Percentiles rank a stretch among this genome's conserved stretches.
These are phyloP conservation scores for Draba incana DNA, from an alignment of 345 rosid species.

Conservation along the genomic window DNA sequence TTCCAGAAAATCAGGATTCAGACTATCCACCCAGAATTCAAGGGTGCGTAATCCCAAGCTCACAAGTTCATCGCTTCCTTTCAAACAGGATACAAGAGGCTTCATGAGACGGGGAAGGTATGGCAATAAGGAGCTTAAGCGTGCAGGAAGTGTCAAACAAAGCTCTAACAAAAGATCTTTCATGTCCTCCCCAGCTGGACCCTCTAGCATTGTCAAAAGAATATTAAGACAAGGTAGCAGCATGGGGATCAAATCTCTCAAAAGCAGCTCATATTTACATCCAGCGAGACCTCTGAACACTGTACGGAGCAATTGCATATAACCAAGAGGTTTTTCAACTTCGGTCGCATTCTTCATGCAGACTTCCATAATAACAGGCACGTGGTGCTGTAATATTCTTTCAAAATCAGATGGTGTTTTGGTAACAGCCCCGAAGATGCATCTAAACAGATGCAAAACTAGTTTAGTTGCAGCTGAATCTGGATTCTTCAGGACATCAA, in stretches of 20 bases:
- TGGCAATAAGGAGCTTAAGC: slow-evolving; percentile 93
- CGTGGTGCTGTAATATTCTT: slow-evolving; percentile 94
- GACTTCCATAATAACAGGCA: slow-evolving; percentile 92
- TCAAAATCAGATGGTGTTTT: slow-evolving; percentile 95
- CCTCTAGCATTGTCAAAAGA: slow-evolving; percentile 91
- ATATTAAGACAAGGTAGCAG: slow-evolving; percentile 92
- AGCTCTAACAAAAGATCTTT: slow-evolving; percentile 92
- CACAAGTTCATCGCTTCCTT: slow-evolving; percentile 89
- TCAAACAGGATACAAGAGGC: slow-evolving; percentile 90
- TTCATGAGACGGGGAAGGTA: slow-evolving; percentile 88
- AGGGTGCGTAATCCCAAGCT: slow-evolving; percentile 89
- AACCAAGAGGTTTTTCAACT: slow-evolving; percentile 93
- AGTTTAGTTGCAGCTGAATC: slow-evolving; percentile 84
- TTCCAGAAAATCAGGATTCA: slow-evolving; percentile 97
- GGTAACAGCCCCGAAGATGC: slow-evolving; percentile 90
- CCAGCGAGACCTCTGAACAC: slow-evolving; percentile 91
- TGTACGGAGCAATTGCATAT: slow-evolving; percentile 89
- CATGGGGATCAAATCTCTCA: slow-evolving; percentile 87
- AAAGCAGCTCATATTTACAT: slow-evolving; percentile 87
- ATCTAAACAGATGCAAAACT: slow-evolving; percentile 91
- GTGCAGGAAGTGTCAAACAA: slow-evolving; percentile 93
- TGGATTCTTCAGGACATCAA: slow-evolving; percentile 84
- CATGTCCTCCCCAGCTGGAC: slow-evolving; percentile 96
- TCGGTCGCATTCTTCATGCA: slow-evolving; percentile 96
- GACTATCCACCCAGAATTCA: slow-evolving; percentile 99